Base-by-base conservation (phyloP, 108 stramenopile genomes). In the Mediolabrus comicus region DNA sequence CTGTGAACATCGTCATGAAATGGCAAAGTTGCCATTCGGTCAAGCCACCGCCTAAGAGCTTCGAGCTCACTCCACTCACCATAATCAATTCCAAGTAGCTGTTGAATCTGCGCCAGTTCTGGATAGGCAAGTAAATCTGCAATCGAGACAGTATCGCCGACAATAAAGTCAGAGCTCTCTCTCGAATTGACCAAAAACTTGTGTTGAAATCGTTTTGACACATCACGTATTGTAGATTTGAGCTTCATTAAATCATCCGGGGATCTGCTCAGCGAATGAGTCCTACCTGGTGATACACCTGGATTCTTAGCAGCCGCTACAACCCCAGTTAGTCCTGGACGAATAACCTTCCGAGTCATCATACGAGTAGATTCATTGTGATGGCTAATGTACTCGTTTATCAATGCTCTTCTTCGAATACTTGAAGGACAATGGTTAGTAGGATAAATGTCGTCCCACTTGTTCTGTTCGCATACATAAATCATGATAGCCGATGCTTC, bases 261-360 rank as follows among this genome's bases (percentile, higher is more conserved):
- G 60, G 26, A 59, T 26, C 27, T 58, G 12, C 57, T 59, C 4
- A 67, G 46, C 0, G 46, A 27, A 30, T 63, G 62, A 13, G 35
- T 46, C 38, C 26, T 28, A 4, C 38, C 38, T 9, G 62, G 25
- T n/a, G 39, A 24, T 6, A 24, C 5, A 8, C 25, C 25, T 4
- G 56, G 9, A 25, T 46, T 39, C 0, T 41, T 27, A 25, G 24
- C n/a, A 30, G 36, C 41, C 27, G 39, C 41, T 27, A 63, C 43
- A 13, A 63, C 14, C 4, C 29, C 36, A 16, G 14, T 39, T 27
- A 63, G 24, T 6, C 57, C 46, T 19, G 66, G 66, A 34, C 10
- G 27, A 41, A 67, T 60, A 25, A 67, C 66, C 33, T 67, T 67
- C 3, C 55, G 66, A 19, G 66, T 67, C 59, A 67, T 67, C 54